Conservation (phyloP, 345 rosid species). For the Citrus cavaleriei region DNA sequence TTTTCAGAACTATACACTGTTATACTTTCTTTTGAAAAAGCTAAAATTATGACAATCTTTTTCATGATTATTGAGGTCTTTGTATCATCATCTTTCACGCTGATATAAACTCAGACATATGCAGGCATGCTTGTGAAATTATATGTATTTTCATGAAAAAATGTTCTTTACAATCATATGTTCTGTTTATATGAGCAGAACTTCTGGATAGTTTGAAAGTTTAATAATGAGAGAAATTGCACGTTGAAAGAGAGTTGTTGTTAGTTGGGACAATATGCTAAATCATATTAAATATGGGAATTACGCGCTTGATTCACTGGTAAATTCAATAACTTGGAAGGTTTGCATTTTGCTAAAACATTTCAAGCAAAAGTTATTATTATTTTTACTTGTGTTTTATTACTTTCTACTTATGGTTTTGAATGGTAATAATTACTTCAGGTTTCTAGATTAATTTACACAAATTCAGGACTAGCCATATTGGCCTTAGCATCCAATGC, state of each 20-base stretch:
- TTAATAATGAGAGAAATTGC: background rate
- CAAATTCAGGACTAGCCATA: conserved; percentile 73
- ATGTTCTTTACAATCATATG: background rate
- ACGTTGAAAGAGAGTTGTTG: background rate
- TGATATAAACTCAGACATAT: background rate
- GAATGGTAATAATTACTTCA: conserved; percentile 28
- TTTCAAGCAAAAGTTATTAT: background rate
- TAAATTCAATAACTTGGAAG: background rate
- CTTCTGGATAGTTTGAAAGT: background rate
- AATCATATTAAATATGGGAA: background rate
- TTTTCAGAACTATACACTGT: background rate
- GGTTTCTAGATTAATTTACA: conserved; percentile 72
- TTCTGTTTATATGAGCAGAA: background rate
- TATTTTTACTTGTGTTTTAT: background rate
- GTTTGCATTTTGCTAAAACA: background rate
- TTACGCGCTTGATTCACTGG: background rate
- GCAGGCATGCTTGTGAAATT: background rate
- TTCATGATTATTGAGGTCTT: background rate
- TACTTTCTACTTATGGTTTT: background rate
- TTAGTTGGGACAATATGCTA: background rate
- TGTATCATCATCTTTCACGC: background rate
- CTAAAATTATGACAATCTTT: background rate
- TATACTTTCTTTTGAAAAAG: background rate
- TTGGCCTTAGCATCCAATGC: conserved; percentile 87
- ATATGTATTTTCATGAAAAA: background rate